A percentile compares a stretch with the other conserved stretches of the same genome.
Conservation (phyloP, 768 basidiomycete genomes). For the Rossbeevera mucosa region DNA sequence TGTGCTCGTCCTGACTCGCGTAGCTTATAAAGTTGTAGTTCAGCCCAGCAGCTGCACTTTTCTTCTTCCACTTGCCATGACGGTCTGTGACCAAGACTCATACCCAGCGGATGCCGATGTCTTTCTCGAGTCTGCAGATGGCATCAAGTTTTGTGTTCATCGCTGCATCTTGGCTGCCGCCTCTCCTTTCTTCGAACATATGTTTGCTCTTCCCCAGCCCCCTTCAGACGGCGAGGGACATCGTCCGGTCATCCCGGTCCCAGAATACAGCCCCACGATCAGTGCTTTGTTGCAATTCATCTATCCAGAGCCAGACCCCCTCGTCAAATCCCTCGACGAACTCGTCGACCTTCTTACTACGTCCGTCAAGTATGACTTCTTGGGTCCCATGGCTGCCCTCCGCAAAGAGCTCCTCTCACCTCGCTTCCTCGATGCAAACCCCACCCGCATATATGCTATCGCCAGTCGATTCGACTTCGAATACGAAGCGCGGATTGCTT, state of each 20-base stretch:
- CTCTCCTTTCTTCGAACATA: constrained; percentile 64
- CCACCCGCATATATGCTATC: constrained; percentile 66
- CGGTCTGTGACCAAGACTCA: constrained; percentile 33
- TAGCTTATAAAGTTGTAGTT: constrained; percentile 18
- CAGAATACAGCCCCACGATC: constrained; percentile 45
- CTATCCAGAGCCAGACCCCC: constrained; percentile 58
- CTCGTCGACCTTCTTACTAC: constrained; percentile 47
- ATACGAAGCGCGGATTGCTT: constrained; percentile 58
- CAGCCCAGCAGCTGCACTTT: neutral
- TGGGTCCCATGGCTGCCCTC: constrained; percentile 42
- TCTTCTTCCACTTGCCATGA: constrained; percentile 16
- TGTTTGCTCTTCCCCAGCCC: constrained; percentile 64
- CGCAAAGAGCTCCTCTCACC: constrained; percentile 49
- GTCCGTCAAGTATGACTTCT: constrained; percentile 63
- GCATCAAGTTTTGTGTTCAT: constrained; percentile 56
- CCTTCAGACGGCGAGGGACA: constrained; percentile 20
- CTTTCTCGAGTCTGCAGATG: constrained; percentile 42
- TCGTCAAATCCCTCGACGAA: constrained; percentile 48
- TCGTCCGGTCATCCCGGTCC: constrained; percentile 49
- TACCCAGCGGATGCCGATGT: constrained; percentile 49
- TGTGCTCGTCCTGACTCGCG: constrained; percentile 3
- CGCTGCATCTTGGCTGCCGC: constrained; percentile 56
- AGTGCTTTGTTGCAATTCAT: constrained; percentile 53
- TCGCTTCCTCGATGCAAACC: constrained; percentile 42
- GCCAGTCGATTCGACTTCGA: constrained; percentile 63